Evolutionary conservation across 176 grass and related monocot species (phyloP), one percentile per base, ranked within the genome.

Genomic region (Alloteropsis semialata): DNA sequence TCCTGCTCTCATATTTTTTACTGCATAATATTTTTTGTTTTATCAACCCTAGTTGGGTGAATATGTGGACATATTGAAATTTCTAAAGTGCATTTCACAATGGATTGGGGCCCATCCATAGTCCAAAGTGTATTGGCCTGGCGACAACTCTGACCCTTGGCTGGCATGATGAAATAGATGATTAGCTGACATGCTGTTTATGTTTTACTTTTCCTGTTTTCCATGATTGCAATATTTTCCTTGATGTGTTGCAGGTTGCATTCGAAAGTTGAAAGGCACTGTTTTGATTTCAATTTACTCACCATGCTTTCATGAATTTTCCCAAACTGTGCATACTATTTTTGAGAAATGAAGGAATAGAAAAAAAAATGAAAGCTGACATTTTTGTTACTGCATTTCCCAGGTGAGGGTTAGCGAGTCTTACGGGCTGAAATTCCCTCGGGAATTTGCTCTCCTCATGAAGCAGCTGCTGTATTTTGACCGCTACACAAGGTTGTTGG

Each of bases 401-500:
- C 96, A 98, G 96, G 96, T 98, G 29, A 93, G 96, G 51, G 92
- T 98, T 46, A 98, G 96, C 16, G 96, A 98, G 72, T 98, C 96
- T 4, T 92, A 98, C 54, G 96, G 96, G 46, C 49, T 98, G 84
- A 93, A 75, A 90, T 98, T 98, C 81, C 96, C 96, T 25, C 91
- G 92, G 7, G 92, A 98, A 22, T 98, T 98, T 39, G 96, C 96
- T 45, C 96, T 98, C 59, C 87, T 98, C 13, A 92, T 93, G 91
- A 98, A 98, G 76, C 96, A 98, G 53, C 85, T 98, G 28, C 81
- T 98, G 80, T 98, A 98, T 74, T 98, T 98, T 29, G 96, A 98
- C 65, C 96, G 94, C 11, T 97, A 97, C 43, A 98, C 96, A 13
- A 87, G 96, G 74, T 65, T 98, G 74, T 45, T 98, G 61, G 96